Percentiles rank a stretch among this genome's conserved stretches.
Evolutionary conservation across 73 alveolate genomes (phyloP).

Genomic region (Tetrahymena elliotti): DNA sequence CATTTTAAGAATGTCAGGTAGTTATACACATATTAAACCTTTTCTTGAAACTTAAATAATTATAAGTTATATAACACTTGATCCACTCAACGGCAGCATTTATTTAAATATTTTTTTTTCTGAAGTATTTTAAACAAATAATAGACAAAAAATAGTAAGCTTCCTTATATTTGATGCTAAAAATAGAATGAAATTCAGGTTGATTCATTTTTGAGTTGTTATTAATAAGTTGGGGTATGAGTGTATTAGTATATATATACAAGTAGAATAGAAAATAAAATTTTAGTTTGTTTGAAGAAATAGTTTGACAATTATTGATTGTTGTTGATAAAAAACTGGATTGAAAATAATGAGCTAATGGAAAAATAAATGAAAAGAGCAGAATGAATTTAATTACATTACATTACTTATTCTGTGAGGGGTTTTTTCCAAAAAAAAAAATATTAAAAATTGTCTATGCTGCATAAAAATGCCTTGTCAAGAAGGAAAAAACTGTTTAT

Average conservation of each 20-base stretch:
- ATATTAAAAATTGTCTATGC: neutral
- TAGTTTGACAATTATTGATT: neutral
- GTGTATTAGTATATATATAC: too few species aligned
- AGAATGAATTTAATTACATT: neutral
- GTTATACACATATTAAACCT: neutral
- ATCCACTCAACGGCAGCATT: neutral
- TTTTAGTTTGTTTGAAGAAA: neutral
- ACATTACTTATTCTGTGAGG: too few species aligned
- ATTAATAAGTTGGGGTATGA: neutral
- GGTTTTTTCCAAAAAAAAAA: neutral
- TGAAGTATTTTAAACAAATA: too few species aligned
- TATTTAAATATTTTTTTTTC: too few species aligned
- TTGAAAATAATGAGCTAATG: neutral
- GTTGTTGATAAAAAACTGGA: neutral
- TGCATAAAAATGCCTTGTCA: neutral
- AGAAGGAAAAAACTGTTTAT: neutral
- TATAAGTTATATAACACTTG: too few species aligned
- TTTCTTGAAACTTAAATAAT: neutral
- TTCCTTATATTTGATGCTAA: too few species aligned
- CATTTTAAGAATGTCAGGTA: neutral
- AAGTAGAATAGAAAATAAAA: neutral
- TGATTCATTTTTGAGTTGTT: neutral
- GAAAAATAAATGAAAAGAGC: too few species aligned
- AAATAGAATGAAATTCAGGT: neutral
- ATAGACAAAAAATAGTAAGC: too few species aligned